phyloP scores from a whole-genome alignment of 192 early-diverging fungal species.

The Jimgerdemannia lactiflua region DNA sequence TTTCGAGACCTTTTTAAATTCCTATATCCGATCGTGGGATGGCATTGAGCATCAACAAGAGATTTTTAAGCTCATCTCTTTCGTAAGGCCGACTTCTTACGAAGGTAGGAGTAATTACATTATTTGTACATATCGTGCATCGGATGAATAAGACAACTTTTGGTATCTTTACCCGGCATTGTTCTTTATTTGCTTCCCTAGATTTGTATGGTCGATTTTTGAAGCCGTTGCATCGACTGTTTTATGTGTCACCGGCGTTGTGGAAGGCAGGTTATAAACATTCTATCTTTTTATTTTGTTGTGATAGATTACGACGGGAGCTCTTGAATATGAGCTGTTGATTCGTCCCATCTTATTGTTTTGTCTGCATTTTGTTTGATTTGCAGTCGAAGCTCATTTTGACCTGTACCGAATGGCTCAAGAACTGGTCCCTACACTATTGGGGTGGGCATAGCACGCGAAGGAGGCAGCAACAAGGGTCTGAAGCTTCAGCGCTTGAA shows the following conservation, averaged over 20 bases:
- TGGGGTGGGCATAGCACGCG: slow-evolving; percentile 32
- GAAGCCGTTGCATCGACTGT: slow-evolving; percentile 36
- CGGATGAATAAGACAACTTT: too few species aligned
- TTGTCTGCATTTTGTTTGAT: neutral
- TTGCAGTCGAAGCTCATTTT: slow-evolving; percentile 41
- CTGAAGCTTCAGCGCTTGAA: slow-evolving; percentile 7
- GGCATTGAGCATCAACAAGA: slow-evolving; percentile 39
- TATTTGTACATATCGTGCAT: neutral
- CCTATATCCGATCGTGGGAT: slow-evolving; percentile 43
- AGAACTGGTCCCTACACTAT: slow-evolving; percentile 41
- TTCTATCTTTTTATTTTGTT: neutral
- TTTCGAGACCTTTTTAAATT: slow-evolving; percentile 42
- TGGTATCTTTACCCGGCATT: slow-evolving; percentile 1
- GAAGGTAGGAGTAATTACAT: slow-evolving; percentile 30
- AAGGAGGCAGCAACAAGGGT: slow-evolving; percentile 15
- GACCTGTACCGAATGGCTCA: slow-evolving; percentile 31
- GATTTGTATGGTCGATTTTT: slow-evolving; percentile 35
- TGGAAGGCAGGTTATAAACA: slow-evolving; percentile 43
- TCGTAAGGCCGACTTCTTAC: slow-evolving; percentile 36
- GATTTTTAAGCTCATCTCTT: slow-evolving; percentile 45
- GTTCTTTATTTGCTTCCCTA: slow-evolving; percentile 8
- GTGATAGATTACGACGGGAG: too few species aligned
- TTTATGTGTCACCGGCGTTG: slow-evolving; percentile 25
- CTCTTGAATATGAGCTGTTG: too few species aligned
- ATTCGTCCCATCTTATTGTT: neutral